Base-by-base conservation (phyloP, 805 yeast species). In the Candida sanyiensis region DNA sequence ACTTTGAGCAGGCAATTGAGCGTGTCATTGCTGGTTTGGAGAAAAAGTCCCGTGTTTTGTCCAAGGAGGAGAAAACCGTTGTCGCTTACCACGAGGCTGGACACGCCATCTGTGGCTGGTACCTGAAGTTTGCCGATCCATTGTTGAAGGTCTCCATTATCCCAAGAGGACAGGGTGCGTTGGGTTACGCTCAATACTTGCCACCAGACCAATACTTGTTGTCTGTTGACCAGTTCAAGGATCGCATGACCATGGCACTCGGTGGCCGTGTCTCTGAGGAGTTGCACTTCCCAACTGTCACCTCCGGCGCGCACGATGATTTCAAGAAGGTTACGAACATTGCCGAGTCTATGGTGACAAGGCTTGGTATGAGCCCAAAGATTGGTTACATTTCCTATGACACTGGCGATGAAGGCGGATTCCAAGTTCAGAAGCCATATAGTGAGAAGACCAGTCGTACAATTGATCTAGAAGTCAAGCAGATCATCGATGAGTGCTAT, bases 61-160 rank as follows among this genome's bases (percentile, higher is more conserved):
- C 87, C 3, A 82, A 87, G 2, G 89, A 83, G 43, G 97, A 94
- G 58, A 86, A 88, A 64, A 77, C 70, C 46, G 78, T 87, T 20
- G 96, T 94, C 41, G 98, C 98, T 1, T 93, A 83, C 55, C 98
- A 94, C 59, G 99, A 93, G 62, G 98, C 99, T 3, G 99, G 98
- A 4, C 98, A 94, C 63, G 98, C 99, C 9, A 77, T 93, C 44
- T 89, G 97, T 62, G 98, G 98, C 10, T 93, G 98, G 99, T 88
- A 69, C 56, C 72, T 93, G 54, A 76, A 84, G 60, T 73, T 74
- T 61, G 96, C 97, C 2, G 96, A 90, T 58, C 98, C 98, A 7
- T 67, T 94, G 41, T 70, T 93, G 44, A 93, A 93, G 67, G 98
- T 93, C 15, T 86, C 97, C 12, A 93, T 94, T 52, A 86, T 93